These are phyloP conservation scores for Leccinum barrowsii DNA, from an alignment of 768 basidiomycete species.

Conservation along the genomic window DNA sequence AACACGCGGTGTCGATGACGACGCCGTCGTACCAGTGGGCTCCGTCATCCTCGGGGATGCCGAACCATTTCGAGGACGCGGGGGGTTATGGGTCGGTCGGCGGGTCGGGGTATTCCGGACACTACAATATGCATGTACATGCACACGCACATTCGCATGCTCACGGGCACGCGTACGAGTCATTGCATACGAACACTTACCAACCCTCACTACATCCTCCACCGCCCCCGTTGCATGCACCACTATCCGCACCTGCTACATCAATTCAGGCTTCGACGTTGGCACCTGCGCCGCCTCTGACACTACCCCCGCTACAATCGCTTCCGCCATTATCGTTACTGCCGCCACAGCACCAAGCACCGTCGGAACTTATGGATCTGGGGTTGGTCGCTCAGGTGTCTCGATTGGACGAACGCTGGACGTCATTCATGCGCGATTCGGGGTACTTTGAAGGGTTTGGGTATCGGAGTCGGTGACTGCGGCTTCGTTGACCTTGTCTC, in stretches of 20 bases:
- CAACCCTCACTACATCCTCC: neutral
- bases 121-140: constrained; percentile 1
- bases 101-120: neutral
- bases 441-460: constrained; percentile 40
- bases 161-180: neutral
- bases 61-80: constrained; percentile 2
- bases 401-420: constrained; percentile 55
- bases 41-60: neutral
- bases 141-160: constrained; percentile 12
- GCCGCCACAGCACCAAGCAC: constrained; percentile 14
- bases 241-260: neutral
- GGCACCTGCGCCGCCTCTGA: neutral
- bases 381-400: constrained; percentile 58
- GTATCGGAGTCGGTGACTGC: constrained; percentile 22
- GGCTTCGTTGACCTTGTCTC: neutral
- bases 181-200: neutral
- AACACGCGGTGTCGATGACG: constrained; percentile 10
- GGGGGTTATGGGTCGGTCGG: neutral
- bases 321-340: neutral
- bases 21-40: constrained; percentile 18
- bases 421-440: constrained; percentile 58
- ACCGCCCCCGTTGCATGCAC: neutral
- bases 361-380: constrained; percentile 52
- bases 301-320: neutral
- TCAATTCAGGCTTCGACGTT: neutral